Evolutionary conservation across 257 asterid species (phyloP).

Genomic region (Solanum pimpinellifolium): DNA sequence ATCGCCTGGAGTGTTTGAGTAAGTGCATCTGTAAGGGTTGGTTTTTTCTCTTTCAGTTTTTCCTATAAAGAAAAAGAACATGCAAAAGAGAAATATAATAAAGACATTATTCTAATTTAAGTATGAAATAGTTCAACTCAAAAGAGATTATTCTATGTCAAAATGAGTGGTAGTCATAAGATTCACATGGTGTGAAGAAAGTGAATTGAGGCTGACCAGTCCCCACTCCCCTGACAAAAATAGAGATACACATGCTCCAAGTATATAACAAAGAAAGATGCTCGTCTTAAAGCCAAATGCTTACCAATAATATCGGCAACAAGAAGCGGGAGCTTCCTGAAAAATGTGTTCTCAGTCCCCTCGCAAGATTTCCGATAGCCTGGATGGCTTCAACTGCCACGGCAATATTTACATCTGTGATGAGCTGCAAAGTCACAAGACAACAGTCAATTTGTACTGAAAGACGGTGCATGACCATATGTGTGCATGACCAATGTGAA

Average conservation of each 20-base stretch:
- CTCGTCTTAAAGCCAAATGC: slow-evolving; percentile 4
- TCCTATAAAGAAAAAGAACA: slow-evolving; percentile 36
- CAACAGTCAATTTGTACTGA: slow-evolving; percentile 3
- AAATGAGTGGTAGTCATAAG: neutral
- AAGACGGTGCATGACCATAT: neutral
- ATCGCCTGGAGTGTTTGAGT: slow-evolving; percentile 88
- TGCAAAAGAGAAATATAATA: slow-evolving; percentile 1
- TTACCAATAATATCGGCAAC: slow-evolving; percentile 82
- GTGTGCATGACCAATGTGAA: neutral
- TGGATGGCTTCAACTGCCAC: slow-evolving; percentile 98
- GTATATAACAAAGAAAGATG: neutral
- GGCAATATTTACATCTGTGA: slow-evolving; percentile 95
- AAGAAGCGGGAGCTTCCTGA: slow-evolving; percentile 76
- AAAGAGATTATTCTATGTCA: neutral
- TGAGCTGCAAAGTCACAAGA: slow-evolving; percentile 59
- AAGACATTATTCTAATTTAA: neutral
- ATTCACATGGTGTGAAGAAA: neutral
- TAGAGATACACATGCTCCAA: neutral
- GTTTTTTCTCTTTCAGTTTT: slow-evolving; percentile 97
- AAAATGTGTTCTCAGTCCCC: slow-evolving; percentile 86
- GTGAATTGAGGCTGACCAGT: neutral
- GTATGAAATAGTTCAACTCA: neutral
- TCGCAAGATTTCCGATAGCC: slow-evolving; percentile 95
- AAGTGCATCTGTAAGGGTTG: slow-evolving; percentile 67
- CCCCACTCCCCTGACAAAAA: neutral